Evolutionary conservation across 139 green algal species (phyloP).

Genomic region (Marvania coccoides): DNA sequence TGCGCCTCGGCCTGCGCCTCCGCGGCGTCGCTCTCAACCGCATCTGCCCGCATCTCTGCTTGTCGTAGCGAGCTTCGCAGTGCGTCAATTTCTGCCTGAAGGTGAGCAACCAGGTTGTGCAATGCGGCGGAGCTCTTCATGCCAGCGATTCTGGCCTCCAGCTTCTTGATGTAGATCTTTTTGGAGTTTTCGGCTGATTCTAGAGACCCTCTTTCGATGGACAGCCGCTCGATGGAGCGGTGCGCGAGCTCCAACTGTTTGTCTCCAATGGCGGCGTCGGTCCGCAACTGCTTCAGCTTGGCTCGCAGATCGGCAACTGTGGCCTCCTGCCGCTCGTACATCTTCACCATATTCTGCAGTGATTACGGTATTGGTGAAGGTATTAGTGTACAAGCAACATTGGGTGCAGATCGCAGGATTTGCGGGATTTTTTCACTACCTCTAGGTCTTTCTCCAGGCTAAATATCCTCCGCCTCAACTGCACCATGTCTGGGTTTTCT

Average conservation of each 20-base stretch:
- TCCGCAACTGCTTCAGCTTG: conserved; percentile 4
- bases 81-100: neutral
- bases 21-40: neutral
- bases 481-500: neutral
- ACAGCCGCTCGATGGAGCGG: conserved; percentile 34
- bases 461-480: neutral
- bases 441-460: neutral
- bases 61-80: neutral
- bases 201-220: neutral
- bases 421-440: neutral
- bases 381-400: neutral
- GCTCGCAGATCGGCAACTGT: neutral
- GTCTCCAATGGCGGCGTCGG: conserved; percentile 14
- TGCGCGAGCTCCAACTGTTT: conserved; percentile 36
- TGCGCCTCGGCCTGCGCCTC: neutral
- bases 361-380: neutral
- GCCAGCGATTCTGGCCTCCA: conserved; percentile 32
- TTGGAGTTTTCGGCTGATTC: conserved; percentile 24
- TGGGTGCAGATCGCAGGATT: neutral
- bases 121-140: conserved; percentile 15
- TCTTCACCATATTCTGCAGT: conserved; percentile 7
- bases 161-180: conserved; percentile 37
- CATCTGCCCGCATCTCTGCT: neutral
- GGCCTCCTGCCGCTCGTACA: conserved; percentile 21
- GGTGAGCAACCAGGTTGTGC: conserved; percentile 7